A percentile compares a stretch with the other conserved stretches of the same genome.
Conservation (phyloP, 805 yeast species). For the Candida orba region DNA sequence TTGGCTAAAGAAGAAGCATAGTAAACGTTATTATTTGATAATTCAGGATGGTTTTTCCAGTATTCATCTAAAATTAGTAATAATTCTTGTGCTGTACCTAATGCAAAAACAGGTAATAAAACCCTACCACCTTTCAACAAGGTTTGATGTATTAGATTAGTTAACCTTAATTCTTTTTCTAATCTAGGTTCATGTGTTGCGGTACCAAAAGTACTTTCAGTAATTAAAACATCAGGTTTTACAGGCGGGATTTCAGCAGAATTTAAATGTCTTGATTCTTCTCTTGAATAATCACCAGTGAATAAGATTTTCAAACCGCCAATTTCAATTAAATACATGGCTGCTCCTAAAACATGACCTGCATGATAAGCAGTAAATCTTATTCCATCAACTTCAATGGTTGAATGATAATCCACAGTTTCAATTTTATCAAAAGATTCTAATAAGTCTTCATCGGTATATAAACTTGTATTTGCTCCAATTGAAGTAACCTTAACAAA, state of each 20-base stretch:
- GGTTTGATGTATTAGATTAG: conserved; percentile 78
- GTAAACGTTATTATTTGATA: conserved; percentile 75
- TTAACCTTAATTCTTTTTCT: conserved; percentile 77
- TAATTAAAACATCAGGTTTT: conserved; percentile 82
- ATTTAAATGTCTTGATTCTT: conserved; percentile 89
- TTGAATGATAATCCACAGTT: conserved; percentile 92
- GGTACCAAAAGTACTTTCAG: conserved; percentile 96
- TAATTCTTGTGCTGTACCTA: conserved; percentile 95
- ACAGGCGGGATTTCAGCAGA: conserved; percentile 90
- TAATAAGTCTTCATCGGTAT: conserved; percentile 84
- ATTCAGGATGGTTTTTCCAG: conserved; percentile 80
- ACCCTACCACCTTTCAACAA: conserved; percentile 86
- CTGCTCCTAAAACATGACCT: conserved; percentile 99
- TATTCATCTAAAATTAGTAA: conserved; percentile 88
- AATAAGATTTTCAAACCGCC: conserved; percentile 85
- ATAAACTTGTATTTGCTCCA: conserved; percentile 44
- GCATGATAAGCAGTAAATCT: conserved; percentile 98
- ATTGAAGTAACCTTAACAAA: conserved; percentile 81
- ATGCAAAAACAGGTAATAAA: conserved; percentile 87
- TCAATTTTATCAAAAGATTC: conserved; percentile 86
- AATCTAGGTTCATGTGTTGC: conserved; percentile 90
- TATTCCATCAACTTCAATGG: conserved; percentile 89
- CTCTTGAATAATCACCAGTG: conserved; percentile 97
- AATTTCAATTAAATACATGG: conserved; percentile 92
- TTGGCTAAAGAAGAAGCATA: conserved; percentile 92